A percentile compares a stretch with the other conserved stretches of the same genome.
phyloP scores from a whole-genome alignment of 345 rosid genomes.

The Melastoma malabathricum region DNA sequence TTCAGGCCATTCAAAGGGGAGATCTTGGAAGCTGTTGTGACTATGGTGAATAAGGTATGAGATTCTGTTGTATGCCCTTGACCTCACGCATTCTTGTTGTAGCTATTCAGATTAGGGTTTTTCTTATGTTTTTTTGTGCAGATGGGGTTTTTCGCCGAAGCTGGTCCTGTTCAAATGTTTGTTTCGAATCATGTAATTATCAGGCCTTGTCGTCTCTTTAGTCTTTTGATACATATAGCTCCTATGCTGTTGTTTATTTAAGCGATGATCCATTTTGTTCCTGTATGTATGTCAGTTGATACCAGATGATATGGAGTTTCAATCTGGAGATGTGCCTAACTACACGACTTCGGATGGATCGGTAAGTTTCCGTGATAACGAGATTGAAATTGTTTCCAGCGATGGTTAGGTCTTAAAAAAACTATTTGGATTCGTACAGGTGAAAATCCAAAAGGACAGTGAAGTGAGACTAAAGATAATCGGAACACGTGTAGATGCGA shows the following conservation, averaged over 20 bases:
- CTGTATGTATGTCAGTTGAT: constrained; percentile 37
- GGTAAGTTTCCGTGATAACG: constrained; percentile 16
- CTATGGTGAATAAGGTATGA: constrained; percentile 72
- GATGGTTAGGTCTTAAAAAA: constrained; percentile 5
- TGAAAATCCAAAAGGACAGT: constrained; percentile 85
- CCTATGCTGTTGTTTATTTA: background rate
- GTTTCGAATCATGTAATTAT: constrained; percentile 82
- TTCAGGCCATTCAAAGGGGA: constrained; percentile 90
- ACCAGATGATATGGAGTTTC: constrained; percentile 97
- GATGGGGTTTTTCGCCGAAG: constrained; percentile 98
- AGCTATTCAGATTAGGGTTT: background rate
- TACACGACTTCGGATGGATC: constrained; percentile 90
- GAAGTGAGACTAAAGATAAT: constrained; percentile 90
- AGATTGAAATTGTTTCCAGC: constrained; percentile 1
- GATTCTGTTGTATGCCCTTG: background rate
- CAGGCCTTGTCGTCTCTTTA: background rate
- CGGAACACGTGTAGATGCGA: constrained; percentile 87
- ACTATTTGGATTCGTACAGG: constrained; percentile 25
- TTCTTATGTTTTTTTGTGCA: constrained; percentile 7
- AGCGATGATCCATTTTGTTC: no score
- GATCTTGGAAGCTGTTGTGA: constrained; percentile 85
- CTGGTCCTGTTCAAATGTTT: constrained; percentile 96
- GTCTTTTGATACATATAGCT: background rate
- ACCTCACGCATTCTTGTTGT: background rate
- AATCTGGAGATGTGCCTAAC: constrained; percentile 84